Conservation (phyloP, 2,329 filamentous ascomycete species). For the Phyllosticta capitalensis region DNA sequence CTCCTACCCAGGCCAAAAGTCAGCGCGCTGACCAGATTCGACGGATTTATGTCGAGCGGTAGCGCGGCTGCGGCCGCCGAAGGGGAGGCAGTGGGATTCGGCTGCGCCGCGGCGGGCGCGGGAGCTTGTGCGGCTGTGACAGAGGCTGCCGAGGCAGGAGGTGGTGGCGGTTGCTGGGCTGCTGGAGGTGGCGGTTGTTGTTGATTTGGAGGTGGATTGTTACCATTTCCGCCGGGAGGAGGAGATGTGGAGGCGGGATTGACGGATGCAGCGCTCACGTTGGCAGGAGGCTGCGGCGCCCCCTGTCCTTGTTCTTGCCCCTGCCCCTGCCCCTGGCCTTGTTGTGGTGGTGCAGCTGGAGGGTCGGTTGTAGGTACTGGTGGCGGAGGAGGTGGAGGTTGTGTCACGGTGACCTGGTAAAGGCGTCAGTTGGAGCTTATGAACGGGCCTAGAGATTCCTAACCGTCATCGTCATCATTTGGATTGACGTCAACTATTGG, state of each 20-base stretch:
- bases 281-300: neutral
- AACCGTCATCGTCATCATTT: constrained; percentile 8
- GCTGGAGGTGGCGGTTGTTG: neutral
- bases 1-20: neutral
- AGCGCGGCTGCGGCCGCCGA: neutral
- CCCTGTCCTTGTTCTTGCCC: neutral
- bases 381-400: neutral
- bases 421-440: neutral
- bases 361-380: neutral
- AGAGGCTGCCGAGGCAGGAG: neutral
- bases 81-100: neutral
- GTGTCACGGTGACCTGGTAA: neutral
- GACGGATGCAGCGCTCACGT: neutral
- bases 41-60: neutral
- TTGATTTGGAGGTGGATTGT: neutral
- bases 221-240: neutral
- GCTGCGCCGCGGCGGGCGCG: neutral
- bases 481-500: neutral
- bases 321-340: neutral
- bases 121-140: neutral
- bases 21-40: neutral
- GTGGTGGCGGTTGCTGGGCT: neutral
- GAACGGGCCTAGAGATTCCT: neutral
- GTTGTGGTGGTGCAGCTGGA: neutral
- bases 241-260: neutral